Evolutionary conservation across 208 protist species (phyloP).

Genomic region (Trypanosoma brucei): DNA sequence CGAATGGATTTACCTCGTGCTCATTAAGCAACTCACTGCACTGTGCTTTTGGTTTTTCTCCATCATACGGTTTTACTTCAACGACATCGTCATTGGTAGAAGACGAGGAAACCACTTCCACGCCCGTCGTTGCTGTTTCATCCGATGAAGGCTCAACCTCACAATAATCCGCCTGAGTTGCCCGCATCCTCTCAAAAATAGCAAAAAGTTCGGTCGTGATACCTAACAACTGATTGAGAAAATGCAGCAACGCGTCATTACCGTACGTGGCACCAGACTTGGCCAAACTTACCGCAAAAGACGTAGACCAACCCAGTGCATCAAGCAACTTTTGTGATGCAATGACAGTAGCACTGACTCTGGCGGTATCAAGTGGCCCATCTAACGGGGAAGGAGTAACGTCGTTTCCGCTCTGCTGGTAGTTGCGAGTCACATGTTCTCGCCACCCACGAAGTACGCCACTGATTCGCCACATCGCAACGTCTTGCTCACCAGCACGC

Average conservation of each 20-base stretch:
- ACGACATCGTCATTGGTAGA: too few species aligned
- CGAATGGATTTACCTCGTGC: too few species aligned
- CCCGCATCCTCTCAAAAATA: too few species aligned
- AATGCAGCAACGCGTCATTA: slow-evolving; percentile 1
- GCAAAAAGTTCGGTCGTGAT: too few species aligned
- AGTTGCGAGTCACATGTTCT: slow-evolving; percentile 7
- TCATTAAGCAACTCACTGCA: too few species aligned
- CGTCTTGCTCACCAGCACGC: background rate
- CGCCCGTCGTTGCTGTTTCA: too few species aligned
- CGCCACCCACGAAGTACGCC: slow-evolving; percentile 18
- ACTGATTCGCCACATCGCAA: slow-evolving; percentile 10
- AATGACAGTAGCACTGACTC: background rate
- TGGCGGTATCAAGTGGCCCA: background rate
- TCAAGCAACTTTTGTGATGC: slow-evolving; percentile 1
- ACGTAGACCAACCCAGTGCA: slow-evolving; percentile 3
- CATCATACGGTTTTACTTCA: too few species aligned
- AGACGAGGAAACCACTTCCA: too few species aligned
- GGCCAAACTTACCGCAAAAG: background rate
- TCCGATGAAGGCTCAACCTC: too few species aligned
- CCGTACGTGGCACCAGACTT: background rate
- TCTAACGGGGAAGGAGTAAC: background rate
- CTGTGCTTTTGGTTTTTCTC: too few species aligned
- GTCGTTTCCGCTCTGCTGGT: background rate
- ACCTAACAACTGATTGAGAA: slow-evolving; percentile 15
- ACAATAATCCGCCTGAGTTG: too few species aligned